Conservation (phyloP, 176 grass and related monocot species). For the Carex kokanica region DNA sequence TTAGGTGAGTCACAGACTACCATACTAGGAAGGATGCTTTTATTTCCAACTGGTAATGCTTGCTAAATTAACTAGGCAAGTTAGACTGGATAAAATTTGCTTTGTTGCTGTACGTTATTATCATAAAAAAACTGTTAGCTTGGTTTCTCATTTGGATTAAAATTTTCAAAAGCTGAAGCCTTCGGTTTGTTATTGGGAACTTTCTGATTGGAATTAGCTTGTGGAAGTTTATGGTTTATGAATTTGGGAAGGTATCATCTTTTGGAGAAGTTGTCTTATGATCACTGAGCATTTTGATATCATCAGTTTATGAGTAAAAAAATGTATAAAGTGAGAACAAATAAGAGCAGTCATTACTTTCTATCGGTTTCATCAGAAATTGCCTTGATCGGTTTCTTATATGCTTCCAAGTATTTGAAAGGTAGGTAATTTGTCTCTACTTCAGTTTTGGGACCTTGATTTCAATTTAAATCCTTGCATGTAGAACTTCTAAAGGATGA, state of each 20-base stretch:
- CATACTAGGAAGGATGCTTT: not conserved
- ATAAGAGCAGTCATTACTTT: not conserved
- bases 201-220: conserved; percentile 1
- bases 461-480: not conserved
- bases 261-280: conserved; percentile 4
- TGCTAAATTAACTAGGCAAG: not conserved
- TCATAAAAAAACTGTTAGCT: not conserved
- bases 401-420: not conserved
- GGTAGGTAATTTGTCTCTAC: not conserved
- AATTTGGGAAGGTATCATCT: conserved; percentile 3
- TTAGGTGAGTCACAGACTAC: not conserved
- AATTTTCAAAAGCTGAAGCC: not conserved
- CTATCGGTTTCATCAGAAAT: not conserved
- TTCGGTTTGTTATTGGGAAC: not conserved
- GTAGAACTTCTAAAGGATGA: not conserved
- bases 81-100: not conserved
- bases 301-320: not conserved
- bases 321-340: not conserved
- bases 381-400: conserved; percentile 4
- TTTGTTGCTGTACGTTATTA: not conserved
- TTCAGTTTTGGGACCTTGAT: not conserved
- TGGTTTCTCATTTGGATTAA: not conserved
- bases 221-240: not conserved
- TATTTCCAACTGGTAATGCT: not conserved
- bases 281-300: not conserved